Conservation (phyloP, 2,329 filamentous ascomycete genomes). For the Trichoderma sp. region DNA sequence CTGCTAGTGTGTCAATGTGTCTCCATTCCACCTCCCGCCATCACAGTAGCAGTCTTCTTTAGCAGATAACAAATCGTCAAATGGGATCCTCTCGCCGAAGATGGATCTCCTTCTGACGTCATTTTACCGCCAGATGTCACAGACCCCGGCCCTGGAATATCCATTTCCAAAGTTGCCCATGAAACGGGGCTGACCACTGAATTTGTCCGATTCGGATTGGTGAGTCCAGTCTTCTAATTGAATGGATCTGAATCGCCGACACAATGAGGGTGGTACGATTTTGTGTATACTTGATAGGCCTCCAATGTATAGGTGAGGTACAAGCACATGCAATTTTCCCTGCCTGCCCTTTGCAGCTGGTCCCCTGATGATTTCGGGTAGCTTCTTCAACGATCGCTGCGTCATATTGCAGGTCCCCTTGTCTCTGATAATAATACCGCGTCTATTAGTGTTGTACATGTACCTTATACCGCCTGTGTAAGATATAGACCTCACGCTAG, state of each 20-base stretch:
- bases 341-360: not conserved
- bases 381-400: not conserved
- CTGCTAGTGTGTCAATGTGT: not conserved
- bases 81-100: not conserved
- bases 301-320: not conserved
- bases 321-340: not conserved
- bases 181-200: not conserved
- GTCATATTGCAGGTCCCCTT: not conserved
- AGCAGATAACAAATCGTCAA: not conserved
- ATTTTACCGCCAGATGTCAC: constrained; percentile 9
- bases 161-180: not conserved
- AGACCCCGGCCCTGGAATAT: not conserved
- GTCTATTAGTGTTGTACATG: not conserved
- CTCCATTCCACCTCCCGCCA: not conserved
- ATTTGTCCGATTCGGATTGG: not conserved
- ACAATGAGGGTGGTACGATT: not conserved
- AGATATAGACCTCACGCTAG: not conserved
- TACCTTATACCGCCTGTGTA: not conserved
- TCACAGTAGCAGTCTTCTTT: not conserved
- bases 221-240: not conserved
- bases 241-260: not conserved
- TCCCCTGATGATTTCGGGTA: not conserved
- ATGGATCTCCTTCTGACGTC: constrained; percentile 8
- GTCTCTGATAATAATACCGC: not conserved
- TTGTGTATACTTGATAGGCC: not conserved